Conservation (phyloP, 331 rosid species). For the Telfairia occidentalis region DNA sequence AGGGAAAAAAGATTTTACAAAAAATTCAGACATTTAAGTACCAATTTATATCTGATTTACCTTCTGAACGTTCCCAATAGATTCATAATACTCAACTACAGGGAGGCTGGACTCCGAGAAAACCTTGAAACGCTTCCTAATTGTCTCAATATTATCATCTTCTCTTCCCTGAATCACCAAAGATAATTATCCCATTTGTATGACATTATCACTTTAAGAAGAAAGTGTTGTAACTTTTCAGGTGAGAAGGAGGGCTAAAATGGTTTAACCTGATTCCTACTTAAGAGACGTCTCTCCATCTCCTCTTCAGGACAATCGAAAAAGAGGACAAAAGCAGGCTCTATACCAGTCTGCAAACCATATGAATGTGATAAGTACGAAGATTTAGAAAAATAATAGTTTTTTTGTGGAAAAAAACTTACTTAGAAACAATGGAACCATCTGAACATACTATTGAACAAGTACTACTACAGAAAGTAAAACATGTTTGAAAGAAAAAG, state of each 20-base stretch:
- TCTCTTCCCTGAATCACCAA: slow-evolving; percentile 65
- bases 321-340: slow-evolving; percentile 19
- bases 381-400: neutral
- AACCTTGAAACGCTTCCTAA: slow-evolving; percentile 86
- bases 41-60: slow-evolving; percentile 26
- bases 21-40: neutral
- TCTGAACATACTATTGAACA: neutral
- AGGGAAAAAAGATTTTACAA: neutral
- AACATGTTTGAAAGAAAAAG: neutral
- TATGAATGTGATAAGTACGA: neutral
- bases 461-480: neutral
- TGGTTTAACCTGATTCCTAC: slow-evolving; percentile 14
- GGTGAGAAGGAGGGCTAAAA: neutral
- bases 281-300: slow-evolving; percentile 16
- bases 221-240: neutral
- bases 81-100: slow-evolving; percentile 62
- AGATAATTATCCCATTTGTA: neutral
- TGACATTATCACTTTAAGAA: neutral
- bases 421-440: neutral
- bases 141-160: slow-evolving; percentile 88
- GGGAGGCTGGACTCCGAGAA: slow-evolving; percentile 79
- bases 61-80: slow-evolving; percentile 68
- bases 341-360: slow-evolving; percentile 9
- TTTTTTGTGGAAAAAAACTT: neutral
- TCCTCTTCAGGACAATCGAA: slow-evolving; percentile 16